phyloP scores from a whole-genome alignment of 352 stramenopile species.

The Phytophthora ohioensis region DNA sequence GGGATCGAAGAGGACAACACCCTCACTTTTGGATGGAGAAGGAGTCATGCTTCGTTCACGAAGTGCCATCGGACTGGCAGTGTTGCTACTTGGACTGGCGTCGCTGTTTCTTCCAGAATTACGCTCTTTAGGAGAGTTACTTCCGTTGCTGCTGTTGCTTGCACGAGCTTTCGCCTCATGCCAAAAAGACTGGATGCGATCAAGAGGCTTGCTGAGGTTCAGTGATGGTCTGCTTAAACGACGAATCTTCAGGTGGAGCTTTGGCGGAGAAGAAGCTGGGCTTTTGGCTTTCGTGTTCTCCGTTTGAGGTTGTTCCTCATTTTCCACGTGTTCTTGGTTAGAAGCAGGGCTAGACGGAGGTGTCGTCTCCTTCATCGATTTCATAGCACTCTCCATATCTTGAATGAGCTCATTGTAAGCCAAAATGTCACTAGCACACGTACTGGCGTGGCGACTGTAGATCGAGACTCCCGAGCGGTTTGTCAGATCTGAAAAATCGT shows the following conservation, averaged over 20 bases:
- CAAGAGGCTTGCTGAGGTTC: slow-evolving; percentile 33
- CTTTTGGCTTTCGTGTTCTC: slow-evolving; percentile 18
- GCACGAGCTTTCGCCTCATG: slow-evolving; percentile 32
- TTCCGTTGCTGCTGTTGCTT: slow-evolving; percentile 35
- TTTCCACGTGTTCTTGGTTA: slow-evolving; percentile 28
- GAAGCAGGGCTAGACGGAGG: slow-evolving; percentile 19
- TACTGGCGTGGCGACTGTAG: slow-evolving; percentile 58
- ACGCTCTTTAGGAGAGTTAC: slow-evolving; percentile 25
- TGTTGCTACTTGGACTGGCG: slow-evolving; percentile 18
- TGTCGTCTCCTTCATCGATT: slow-evolving; percentile 26
- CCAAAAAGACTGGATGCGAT: slow-evolving; percentile 38
- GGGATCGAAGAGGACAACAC: slow-evolving; percentile 63
- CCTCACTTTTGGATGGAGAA: slow-evolving; percentile 25
- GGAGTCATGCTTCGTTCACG: slow-evolving; percentile 22
- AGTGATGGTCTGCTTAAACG: slow-evolving; percentile 24
- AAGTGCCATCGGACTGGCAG: slow-evolving; percentile 21
- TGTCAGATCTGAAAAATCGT: slow-evolving; percentile 36
- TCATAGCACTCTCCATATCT: slow-evolving; percentile 58
- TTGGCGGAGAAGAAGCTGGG: slow-evolving; percentile 16
- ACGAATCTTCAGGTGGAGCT: slow-evolving; percentile 39
- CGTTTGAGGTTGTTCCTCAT: slow-evolving; percentile 13
- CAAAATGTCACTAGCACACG: slow-evolving; percentile 64
- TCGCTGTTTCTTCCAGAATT: slow-evolving; percentile 14
- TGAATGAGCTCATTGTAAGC: slow-evolving; percentile 75
- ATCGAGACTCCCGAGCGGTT: slow-evolving; percentile 45